phyloP scores from a whole-genome alignment of 2,329 filamentous ascomycete genomes.

The Cladorrhinum sp. region DNA sequence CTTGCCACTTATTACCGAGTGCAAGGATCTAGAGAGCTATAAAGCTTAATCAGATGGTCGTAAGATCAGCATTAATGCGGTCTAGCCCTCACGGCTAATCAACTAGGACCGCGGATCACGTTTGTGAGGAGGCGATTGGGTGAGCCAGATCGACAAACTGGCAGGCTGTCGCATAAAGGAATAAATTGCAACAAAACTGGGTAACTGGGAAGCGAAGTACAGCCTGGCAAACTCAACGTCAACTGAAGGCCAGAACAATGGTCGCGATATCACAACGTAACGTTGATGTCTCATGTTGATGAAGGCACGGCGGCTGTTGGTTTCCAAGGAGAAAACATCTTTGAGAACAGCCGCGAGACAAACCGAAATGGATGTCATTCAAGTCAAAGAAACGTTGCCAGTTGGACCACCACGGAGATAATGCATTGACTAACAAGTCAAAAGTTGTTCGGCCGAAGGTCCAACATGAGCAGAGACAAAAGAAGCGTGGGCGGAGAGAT shows the following conservation, averaged over 20 bases:
- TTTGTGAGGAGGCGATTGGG: not conserved
- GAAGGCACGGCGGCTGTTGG: not conserved
- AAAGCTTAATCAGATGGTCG: not conserved
- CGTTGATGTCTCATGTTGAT: not conserved
- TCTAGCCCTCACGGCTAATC: not conserved
- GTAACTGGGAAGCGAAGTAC: not conserved
- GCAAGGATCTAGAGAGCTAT: too few species aligned
- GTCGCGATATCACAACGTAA: not conserved
- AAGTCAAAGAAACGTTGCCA: not conserved
- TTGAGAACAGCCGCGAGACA: conserved; percentile 7
- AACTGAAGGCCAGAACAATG: not conserved
- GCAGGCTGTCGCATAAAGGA: not conserved
- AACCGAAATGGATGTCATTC: not conserved
- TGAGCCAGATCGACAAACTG: not conserved
- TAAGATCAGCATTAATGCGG: not conserved
- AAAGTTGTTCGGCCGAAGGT: not conserved
- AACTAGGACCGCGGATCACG: not conserved
- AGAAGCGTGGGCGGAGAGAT: not conserved
- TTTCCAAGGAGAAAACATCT: not conserved
- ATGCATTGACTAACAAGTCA: not conserved
- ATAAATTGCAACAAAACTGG: not conserved
- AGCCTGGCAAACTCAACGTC: not conserved
- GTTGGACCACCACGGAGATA: not conserved
- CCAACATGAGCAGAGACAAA: not conserved
- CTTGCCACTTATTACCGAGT: not conserved